Conservation (phyloP, 169 alveolate species). For the Eimeria necatrix region DNA sequence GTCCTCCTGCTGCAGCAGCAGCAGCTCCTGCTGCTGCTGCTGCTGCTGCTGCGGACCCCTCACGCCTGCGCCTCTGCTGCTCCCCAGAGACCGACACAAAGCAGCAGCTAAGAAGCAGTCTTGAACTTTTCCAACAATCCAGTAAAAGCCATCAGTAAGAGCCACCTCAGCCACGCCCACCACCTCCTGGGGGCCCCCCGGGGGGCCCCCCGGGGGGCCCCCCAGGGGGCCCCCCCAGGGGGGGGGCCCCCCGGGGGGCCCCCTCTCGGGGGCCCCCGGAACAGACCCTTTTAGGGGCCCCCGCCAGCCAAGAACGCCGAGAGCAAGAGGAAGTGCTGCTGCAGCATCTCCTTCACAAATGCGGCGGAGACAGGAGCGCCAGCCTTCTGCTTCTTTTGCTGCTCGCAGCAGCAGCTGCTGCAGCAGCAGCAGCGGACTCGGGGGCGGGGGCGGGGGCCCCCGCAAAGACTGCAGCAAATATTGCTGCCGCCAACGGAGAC, state of each 20-base stretch:
- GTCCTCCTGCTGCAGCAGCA: not conserved
- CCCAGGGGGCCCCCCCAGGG: no score
- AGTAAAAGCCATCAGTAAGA: not conserved
- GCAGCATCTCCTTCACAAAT: constrained; percentile 19
- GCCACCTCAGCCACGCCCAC: not conserved
- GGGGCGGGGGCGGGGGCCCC: not conserved
- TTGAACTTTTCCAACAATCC: not conserved
- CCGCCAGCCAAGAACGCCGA: not conserved
- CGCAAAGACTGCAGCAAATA: not conserved
- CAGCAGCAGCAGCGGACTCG: constrained; percentile 18
- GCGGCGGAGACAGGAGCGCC: constrained; percentile 30
- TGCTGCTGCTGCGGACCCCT: not conserved
- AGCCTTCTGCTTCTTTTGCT: constrained; percentile 43
- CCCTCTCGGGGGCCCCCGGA: no score
- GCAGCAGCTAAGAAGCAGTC: constrained; percentile 6
- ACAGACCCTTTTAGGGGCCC: no score
- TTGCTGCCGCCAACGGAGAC: constrained; percentile 20
- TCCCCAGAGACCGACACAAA: not conserved
- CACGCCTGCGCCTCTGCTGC: no score
- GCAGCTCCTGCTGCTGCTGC: constrained; percentile 4
- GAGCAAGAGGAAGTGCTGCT: not conserved
- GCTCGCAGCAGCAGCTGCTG: constrained; percentile 32
- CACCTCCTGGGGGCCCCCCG: not conserved
- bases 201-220: no score
- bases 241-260: no score